Base-by-base conservation (phyloP, 495 filamentous ascomycete species). In the Sphaerosporella brunnea region DNA sequence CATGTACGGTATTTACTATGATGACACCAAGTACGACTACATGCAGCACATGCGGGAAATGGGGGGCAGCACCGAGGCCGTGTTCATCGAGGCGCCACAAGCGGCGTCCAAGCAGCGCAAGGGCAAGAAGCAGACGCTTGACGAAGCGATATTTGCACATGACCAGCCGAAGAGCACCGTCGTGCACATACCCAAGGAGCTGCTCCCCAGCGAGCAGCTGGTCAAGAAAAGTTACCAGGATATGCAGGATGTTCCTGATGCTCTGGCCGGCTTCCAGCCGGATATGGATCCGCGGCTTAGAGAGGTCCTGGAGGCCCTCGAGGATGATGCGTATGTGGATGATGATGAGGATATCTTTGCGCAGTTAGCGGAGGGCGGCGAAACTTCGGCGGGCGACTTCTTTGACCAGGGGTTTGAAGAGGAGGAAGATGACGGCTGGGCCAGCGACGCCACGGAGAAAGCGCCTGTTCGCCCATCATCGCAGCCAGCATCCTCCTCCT, bases 41-140 rank as follows among this genome's bases (percentile, higher is more conserved):
- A 96, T 97, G 90, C 90, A 99, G 63, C 92, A 99, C 66, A 69
- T 99, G 68, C 80, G 84, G n/a, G 90, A 95, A 48, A 60, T 84
- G 3, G 45, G 45, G 15, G 59, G 59, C 13, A 65, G 68, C 23
- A 68, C 70, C 4, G 76, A 80, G 34, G 73, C 76, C 16, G 71
- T 81, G 38, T 94, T 90, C 53, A 71, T 96, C 15, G 82, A 92
- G 55, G 80, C 85, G 0, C 66, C 71, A 18, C 56, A 64, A 7
- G 56, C 60, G 24, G 70, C 68, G 48, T 69, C 67, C 38, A 73
- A 77, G 53, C 70, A 64, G 11, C 28, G 24, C 23, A 81, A 79
- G 52, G 74, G 70, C 23, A 78, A 82, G 62, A 73, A 72, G 56
- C 62, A 65, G 55, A 66, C 64, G 37, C 66, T 99, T 24, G 92